These are phyloP conservation scores for Lachnellula arida DNA, from an alignment of 2,329 filamentous ascomycete genomes.

Conservation along the genomic window DNA sequence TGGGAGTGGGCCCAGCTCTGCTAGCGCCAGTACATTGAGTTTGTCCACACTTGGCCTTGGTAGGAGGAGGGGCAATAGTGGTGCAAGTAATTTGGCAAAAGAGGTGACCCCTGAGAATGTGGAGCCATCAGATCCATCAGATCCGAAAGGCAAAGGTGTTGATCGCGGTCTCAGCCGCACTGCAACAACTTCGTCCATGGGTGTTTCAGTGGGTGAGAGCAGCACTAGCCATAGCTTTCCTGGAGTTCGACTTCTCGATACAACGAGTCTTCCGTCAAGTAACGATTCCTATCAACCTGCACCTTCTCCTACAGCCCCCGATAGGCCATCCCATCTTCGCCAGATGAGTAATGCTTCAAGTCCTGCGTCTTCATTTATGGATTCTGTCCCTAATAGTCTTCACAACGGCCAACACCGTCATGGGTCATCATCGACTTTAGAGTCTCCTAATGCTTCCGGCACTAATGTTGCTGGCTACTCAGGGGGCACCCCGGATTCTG, in stretches of 20 bases:
- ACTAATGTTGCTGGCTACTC: constrained; percentile 40
- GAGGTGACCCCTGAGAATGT: constrained; percentile 49
- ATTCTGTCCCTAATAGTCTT: constrained; percentile 53
- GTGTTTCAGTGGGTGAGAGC: constrained; percentile 15
- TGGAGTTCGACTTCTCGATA: constrained; percentile 22
- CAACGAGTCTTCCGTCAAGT: constrained; percentile 13
- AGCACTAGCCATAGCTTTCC: constrained; percentile 18
- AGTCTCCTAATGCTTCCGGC: constrained; percentile 51
- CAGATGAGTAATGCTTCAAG: constrained; percentile 87
- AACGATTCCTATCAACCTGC: constrained; percentile 41
- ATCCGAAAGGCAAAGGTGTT: constrained; percentile 64
- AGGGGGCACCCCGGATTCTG: constrained; percentile 42
- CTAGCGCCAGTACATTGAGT: constrained; percentile 61
- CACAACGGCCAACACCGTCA: constrained; percentile 29
- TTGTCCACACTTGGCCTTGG: constrained; percentile 47
- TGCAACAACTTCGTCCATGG: constrained; percentile 18
- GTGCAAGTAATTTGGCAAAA: constrained; percentile 53
- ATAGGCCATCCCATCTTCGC: constrained; percentile 66
- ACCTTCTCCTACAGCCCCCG: constrained; percentile 42
- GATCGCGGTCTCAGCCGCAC: constrained; percentile 43
- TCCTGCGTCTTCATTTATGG: constrained; percentile 68
- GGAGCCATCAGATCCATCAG: constrained; percentile 9
- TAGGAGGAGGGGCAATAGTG: constrained; percentile 55
- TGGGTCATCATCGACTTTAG: constrained; percentile 41
- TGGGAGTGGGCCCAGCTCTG: constrained; percentile 42